Percentiles rank a stretch among this genome's conserved stretches.
Evolutionary conservation across 768 basidiomycete genomes (phyloP).

Genomic region (Butyriboletus loyo): DNA sequence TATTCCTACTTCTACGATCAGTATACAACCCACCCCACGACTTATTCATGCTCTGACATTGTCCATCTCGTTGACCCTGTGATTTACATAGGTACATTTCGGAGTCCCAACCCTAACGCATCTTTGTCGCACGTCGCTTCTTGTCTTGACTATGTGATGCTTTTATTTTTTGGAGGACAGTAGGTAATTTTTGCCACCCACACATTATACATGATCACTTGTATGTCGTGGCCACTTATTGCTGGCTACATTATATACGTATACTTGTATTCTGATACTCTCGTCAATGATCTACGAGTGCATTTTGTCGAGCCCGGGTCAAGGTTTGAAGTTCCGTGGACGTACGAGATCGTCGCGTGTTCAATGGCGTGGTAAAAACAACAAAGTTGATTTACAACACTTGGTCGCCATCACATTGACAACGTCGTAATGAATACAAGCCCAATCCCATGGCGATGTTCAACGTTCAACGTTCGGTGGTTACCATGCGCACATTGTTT

Average conservation of each 20-base stretch:
- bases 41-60: background rate
- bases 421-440: background rate
- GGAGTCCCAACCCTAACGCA: background rate
- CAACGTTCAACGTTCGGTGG: too few relatives aligned
- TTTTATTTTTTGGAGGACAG: background rate
- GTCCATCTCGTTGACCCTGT: background rate
- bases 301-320: background rate
- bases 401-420: background rate
- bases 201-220: background rate
- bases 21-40: background rate
- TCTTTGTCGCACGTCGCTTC: background rate
- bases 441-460: background rate
- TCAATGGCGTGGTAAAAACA: too few relatives aligned
- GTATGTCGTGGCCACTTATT: background rate
- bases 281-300: background rate
- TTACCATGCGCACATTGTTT: conserved; percentile 13
- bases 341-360: too few relatives aligned
- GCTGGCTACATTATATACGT: background rate
- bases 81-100: background rate
- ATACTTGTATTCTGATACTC: background rate
- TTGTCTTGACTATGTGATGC: background rate
- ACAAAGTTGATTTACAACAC: background rate
- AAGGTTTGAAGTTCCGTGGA: background rate
- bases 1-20: background rate
- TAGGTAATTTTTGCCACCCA: too few relatives aligned